A percentile compares a stretch with the other conserved stretches of the same genome.
Conservation (phyloP, 495 filamentous ascomycete genomes). For the Copromyces sp. region DNA sequence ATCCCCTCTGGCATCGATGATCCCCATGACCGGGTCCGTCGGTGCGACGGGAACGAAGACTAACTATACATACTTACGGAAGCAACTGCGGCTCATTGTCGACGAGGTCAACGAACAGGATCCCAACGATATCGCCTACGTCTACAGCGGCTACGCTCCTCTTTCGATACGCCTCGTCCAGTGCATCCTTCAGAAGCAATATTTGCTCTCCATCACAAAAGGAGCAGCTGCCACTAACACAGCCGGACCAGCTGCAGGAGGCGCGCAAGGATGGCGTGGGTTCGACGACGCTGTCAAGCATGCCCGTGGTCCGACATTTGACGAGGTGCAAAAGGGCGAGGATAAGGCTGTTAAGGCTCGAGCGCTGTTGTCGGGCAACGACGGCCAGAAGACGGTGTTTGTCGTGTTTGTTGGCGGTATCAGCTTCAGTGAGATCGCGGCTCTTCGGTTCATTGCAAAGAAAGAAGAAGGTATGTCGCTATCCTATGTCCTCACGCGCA, state of each 20-base stretch:
- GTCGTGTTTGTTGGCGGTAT: conserved; percentile 94
- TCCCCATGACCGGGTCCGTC: conserved; percentile 50
- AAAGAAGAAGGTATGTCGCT: conserved; percentile 61
- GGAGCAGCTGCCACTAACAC: conserved; percentile 40
- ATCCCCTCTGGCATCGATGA: conserved; percentile 59
- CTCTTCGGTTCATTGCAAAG: conserved; percentile 78
- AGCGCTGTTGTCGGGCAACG: conserved; percentile 64
- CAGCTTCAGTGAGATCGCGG: conserved; percentile 92
- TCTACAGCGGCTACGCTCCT: conserved; percentile 94
- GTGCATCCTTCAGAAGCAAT: conserved; percentile 83
- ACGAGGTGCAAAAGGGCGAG: conserved; percentile 85
- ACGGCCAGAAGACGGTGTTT: conserved; percentile 72
- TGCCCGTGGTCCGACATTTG: conserved; percentile 77
- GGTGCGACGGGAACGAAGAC: conserved; percentile 58
- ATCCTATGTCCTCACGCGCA: not conserved
- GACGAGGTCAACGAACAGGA: conserved; percentile 96
- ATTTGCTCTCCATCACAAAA: conserved; percentile 58
- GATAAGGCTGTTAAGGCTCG: conserved; percentile 88
- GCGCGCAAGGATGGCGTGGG: conserved; percentile 74
- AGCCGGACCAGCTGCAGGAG: conserved; percentile 40
- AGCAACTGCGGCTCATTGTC: conserved; percentile 76
- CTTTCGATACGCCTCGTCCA: conserved; percentile 92
- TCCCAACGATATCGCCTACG: conserved; percentile 94
- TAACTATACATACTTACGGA: conserved; percentile 81
- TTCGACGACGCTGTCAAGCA: conserved; percentile 86